Evolutionary conservation across 1,139 yeast genomes (phyloP), one percentile per base, ranked within the genome.

Genomic region (Geotrichum klebahnii): DNA sequence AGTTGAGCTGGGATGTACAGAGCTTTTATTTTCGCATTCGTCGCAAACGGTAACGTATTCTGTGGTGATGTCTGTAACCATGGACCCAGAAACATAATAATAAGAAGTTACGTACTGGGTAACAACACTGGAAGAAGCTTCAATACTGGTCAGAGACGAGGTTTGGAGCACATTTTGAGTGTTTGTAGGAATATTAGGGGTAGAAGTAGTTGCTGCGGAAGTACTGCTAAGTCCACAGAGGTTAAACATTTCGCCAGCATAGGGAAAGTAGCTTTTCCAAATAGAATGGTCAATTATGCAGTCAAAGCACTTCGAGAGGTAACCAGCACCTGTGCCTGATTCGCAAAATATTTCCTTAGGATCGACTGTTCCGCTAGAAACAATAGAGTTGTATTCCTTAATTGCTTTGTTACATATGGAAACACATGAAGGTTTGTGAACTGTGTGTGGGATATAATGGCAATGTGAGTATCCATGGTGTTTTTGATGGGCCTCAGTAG

Each of bases 321-420:
- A 22, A 10, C 26, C 14, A 20, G 40, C 5, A 17, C 38, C 38
- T 6, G 2, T 35, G 5, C 16, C 24, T n/a, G 10, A 2, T 5
- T 5, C 22, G 29, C 44, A 41, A 17, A 41, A 41, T 5, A 20
- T 16, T 10, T 31, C 19, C 17, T 31, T 22, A 8, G 23, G 16
- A 19, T 19, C n/a, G n/a, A n/a, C n/a, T 12, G 16, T 4, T 9
- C 17, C 16, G 29, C 8, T 39, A 33, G 20, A 14, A 9, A 19
- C 36, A 8, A 4, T 10, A 29, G 44, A n/a, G n/a, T 41, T 41
- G 44, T 31, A 41, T 17, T 29, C n/a, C 6, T 6, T 4, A 3
- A 41, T 24, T 5, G 44, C 44, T 20, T 41, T 17, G 32, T 41
- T 41, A n/a, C 44, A 41, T n/a, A n/a, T n/a, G n/a, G n/a, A n/a